Conservation (phyloP, 495 filamentous ascomycete species). For the Penicillium daleae region DNA sequence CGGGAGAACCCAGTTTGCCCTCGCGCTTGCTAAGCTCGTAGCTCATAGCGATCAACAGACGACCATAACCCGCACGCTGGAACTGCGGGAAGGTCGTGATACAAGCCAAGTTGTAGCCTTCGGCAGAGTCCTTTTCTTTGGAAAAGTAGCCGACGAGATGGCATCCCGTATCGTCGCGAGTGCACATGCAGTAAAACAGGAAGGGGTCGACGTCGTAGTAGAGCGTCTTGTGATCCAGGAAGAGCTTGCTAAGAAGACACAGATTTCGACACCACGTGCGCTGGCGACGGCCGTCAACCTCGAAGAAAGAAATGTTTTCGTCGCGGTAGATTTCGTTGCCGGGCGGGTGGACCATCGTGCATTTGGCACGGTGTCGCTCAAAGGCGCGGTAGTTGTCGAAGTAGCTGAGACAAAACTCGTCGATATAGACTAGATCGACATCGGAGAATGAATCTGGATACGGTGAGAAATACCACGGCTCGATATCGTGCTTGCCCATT, state of each 20-base stretch:
- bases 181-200: slow-evolving; percentile 97
- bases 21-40: slow-evolving; percentile 97
- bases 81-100: slow-evolving; percentile 96
- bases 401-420: slow-evolving; percentile 95
- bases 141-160: slow-evolving; percentile 97
- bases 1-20: slow-evolving; percentile 89
- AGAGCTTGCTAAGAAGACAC: slow-evolving; percentile 91
- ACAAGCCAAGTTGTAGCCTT: slow-evolving; percentile 97
- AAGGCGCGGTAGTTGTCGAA: slow-evolving; percentile 81
- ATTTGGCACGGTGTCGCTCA: slow-evolving; percentile 83
- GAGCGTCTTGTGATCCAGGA: slow-evolving; percentile 98
- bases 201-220: slow-evolving; percentile 99
- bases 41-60: slow-evolving; percentile 93
- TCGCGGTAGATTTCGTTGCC: slow-evolving; percentile 99
- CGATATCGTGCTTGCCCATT: slow-evolving; percentile 89
- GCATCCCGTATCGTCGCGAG: slow-evolving; percentile 80
- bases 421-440: slow-evolving; percentile 89
- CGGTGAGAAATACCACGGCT: slow-evolving; percentile 98
- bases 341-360: slow-evolving; percentile 87
- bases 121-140: slow-evolving; percentile 96
- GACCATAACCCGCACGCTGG: slow-evolving; percentile 90
- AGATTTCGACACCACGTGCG: slow-evolving; percentile 96
- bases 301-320: slow-evolving; percentile 91
- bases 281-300: slow-evolving; percentile 95
- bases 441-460: slow-evolving; percentile 89